Conservation (phyloP, 2,329 filamentous ascomycete genomes). For the Saccharata proteae region DNA sequence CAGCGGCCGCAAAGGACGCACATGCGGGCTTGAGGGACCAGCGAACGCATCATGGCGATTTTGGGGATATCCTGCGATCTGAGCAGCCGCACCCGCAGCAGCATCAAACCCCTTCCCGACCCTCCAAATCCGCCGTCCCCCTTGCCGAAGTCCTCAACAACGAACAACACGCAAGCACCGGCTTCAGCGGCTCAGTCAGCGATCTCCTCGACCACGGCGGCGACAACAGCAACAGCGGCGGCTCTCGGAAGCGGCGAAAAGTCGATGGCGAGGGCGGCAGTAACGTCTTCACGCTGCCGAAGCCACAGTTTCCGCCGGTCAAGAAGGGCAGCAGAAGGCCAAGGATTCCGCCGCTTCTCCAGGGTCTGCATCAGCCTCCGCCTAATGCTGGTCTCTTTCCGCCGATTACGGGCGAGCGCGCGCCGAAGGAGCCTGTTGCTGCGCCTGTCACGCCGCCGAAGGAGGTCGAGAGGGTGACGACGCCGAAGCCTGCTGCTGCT, state of each 20-base stretch:
- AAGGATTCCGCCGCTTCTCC: slow-evolving; percentile 38
- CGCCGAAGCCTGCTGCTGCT: not conserved
- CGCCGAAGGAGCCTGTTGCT: slow-evolving; percentile 12
- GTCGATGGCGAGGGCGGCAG: slow-evolving; percentile 1
- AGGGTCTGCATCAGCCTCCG: slow-evolving; percentile 51
- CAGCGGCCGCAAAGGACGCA: slow-evolving; percentile 4
- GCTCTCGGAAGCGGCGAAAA: slow-evolving; percentile 1
- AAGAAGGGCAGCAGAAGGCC: slow-evolving; percentile 21
- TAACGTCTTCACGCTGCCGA: slow-evolving; percentile 20
- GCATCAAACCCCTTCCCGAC: slow-evolving; percentile 2
- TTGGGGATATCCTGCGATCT: slow-evolving; percentile 1
- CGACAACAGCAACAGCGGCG: slow-evolving; percentile 1
- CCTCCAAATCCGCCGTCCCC: slow-evolving; percentile 18
- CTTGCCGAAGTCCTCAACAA: slow-evolving; percentile 23
- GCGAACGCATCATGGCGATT: slow-evolving; percentile 7
- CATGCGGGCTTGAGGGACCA: too few species aligned
- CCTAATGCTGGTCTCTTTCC: slow-evolving; percentile 49
- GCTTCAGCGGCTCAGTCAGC: slow-evolving; percentile 7
- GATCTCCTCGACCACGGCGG: slow-evolving; percentile 4
- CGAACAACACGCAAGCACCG: slow-evolving; percentile 4
- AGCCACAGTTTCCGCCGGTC: slow-evolving; percentile 21
- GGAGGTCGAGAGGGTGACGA: not conserved
- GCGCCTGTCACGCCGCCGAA: not conserved
- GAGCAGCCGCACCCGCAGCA: slow-evolving; percentile 1
- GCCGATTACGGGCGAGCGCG: slow-evolving; percentile 42